These are phyloP conservation scores for Heterobasidion parviporum DNA, from an alignment of 1,284 basidiomycete species.

Conservation along the genomic window DNA sequence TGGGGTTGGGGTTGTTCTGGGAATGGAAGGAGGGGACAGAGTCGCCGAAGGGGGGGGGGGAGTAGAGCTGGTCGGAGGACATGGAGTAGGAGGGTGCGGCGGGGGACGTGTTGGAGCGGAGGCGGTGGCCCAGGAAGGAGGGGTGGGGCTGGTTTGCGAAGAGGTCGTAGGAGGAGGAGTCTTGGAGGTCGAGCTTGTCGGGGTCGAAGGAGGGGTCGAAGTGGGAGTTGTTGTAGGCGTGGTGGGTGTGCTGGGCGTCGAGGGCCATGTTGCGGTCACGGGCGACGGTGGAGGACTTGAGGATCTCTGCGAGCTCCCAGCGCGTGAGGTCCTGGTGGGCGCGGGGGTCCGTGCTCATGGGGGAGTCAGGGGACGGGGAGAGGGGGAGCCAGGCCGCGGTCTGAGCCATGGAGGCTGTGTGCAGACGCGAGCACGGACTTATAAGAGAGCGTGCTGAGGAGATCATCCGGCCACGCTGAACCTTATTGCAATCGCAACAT, in stretches of 20 bases:
- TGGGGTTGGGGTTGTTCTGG: conserved; percentile 28
- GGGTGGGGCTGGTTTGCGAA: conserved; percentile 38
- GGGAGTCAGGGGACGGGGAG: conserved; percentile 6
- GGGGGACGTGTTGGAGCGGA: conserved; percentile 59
- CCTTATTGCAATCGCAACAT: too few species aligned
- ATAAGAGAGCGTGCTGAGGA: not conserved
- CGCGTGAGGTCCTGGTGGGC: conserved; percentile 10
- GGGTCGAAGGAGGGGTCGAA: conserved; percentile 20
- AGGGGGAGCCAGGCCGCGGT: conserved; percentile 20
- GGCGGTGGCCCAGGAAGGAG: conserved; percentile 50
- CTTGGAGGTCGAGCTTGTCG: conserved; percentile 16
- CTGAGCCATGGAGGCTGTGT: conserved; percentile 21
- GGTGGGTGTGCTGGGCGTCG: conserved; percentile 26
- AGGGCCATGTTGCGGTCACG: conserved; percentile 34
- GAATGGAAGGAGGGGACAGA: conserved; percentile 40
- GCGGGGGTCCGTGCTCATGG: conserved; percentile 6
- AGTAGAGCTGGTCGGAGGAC: conserved; percentile 47
- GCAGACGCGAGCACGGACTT: not conserved
- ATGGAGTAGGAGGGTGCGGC: conserved; percentile 50
- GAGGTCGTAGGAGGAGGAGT: conserved; percentile 33
- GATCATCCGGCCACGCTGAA: not conserved
- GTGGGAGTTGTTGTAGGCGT: conserved; percentile 20
- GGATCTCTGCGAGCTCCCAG: conserved; percentile 25
- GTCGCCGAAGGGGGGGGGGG: conserved; percentile 50
- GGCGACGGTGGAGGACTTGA: conserved; percentile 32